Percentiles rank a stretch among this genome's conserved stretches.
Evolutionary conservation across 2,329 filamentous ascomycete genomes (phyloP).

Genomic region (Fusarium oxysporum): DNA sequence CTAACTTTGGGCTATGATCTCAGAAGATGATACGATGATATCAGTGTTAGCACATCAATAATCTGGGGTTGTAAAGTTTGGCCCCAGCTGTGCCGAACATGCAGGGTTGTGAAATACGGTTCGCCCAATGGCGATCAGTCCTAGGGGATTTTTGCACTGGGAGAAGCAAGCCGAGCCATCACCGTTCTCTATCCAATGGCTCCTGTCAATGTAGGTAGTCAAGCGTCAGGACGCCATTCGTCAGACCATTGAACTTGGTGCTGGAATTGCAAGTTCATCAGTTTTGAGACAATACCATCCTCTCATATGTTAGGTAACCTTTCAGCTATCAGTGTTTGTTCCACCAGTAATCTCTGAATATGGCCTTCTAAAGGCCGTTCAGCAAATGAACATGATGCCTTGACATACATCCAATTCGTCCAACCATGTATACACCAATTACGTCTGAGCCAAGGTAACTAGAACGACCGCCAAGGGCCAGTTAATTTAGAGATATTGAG

Average conservation of each 20-base stretch:
- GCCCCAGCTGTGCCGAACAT: conserved; percentile 3
- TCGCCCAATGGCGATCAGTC: conserved; percentile 23
- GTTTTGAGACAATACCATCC: not conserved
- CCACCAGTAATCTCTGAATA: not conserved
- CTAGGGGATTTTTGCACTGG: not conserved
- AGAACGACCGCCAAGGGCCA: not conserved
- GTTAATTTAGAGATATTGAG: not conserved
- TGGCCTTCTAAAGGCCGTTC: not conserved
- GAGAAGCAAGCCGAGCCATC: not conserved
- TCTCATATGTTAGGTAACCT: not conserved
- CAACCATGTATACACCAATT: not conserved
- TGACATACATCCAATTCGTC: not conserved
- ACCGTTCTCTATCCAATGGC: not conserved
- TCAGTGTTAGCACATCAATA: conserved; percentile 20
- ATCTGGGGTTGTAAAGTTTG: conserved; percentile 16
- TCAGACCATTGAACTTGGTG: not conserved
- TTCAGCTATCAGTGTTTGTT: not conserved
- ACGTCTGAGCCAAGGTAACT: not conserved
- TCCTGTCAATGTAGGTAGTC: not conserved
- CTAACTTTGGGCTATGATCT: conserved; percentile 26
- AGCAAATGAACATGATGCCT: not conserved
- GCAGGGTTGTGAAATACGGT: conserved; percentile 14
- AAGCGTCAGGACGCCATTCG: not conserved
- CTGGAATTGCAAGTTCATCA: not conserved
- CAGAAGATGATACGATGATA: conserved; percentile 31